Evolutionary conservation across 2,329 filamentous ascomycete species (phyloP).

Genomic region (Sporothrix mexicana): DNA sequence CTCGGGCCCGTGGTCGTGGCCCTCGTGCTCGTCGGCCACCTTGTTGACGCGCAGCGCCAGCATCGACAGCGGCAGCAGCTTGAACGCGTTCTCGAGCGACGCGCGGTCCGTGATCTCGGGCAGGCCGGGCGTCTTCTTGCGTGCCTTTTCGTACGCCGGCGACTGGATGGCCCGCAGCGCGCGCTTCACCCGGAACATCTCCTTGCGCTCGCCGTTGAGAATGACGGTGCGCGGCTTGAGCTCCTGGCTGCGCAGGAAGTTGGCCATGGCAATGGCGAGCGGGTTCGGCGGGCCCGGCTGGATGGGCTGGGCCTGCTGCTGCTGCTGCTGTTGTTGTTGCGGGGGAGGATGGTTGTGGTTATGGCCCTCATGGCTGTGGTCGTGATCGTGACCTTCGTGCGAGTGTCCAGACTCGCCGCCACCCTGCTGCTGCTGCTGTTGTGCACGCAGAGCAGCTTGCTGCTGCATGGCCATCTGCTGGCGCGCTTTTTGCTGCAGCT

Average conservation of each 20-base stretch:
- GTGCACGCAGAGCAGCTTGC: constrained; percentile 53
- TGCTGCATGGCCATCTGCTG: constrained; percentile 56
- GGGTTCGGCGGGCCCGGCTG: constrained; percentile 83
- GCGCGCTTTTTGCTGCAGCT: constrained; percentile 63
- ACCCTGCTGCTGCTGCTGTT: constrained; percentile 44
- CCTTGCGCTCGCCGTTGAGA: constrained; percentile 93
- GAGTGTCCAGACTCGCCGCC: neutral
- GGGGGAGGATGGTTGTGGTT: constrained; percentile 43
- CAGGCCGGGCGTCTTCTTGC: constrained; percentile 86
- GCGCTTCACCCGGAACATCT: constrained; percentile 98
- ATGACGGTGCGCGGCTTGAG: constrained; percentile 91
- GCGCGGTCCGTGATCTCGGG: constrained; percentile 87
- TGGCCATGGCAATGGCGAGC: constrained; percentile 84
- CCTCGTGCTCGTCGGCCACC: constrained; percentile 71
- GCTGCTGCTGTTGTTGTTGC: constrained; percentile 45
- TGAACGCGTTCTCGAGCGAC: constrained; percentile 87
- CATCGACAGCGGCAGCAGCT: constrained; percentile 91
- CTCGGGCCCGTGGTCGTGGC: constrained; percentile 67
- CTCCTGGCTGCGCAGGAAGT: constrained; percentile 82
- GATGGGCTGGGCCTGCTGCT: constrained; percentile 65
- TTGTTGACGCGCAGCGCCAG: constrained; percentile 90
- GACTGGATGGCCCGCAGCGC: constrained; percentile 89
- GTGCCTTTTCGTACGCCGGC: constrained; percentile 86
- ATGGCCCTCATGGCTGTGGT: constrained; percentile 50
- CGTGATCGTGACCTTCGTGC: constrained; percentile 41